Evolutionary conservation across 352 stramenopile genomes (phyloP).

Genomic region (Globisporangium paddicum): DNA sequence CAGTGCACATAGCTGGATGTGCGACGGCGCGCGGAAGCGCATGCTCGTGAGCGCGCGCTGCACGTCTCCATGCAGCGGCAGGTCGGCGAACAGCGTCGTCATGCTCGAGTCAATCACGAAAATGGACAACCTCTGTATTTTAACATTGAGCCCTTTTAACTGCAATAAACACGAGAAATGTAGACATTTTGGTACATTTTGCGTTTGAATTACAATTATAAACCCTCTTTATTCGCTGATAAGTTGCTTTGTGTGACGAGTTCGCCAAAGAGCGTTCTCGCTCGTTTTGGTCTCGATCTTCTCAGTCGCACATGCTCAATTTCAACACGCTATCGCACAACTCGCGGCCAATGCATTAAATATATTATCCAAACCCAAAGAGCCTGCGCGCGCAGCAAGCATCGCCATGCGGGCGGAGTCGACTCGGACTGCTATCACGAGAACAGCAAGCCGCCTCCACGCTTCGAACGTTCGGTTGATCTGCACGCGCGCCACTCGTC

Average conservation of each 20-base stretch:
- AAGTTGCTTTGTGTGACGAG: too few relatives aligned
- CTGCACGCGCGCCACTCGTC: not conserved
- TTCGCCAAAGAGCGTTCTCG: too few relatives aligned
- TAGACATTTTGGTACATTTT: too few relatives aligned
- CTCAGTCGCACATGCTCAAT: too few relatives aligned
- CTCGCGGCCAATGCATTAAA: conserved; percentile 17
- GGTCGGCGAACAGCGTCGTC: conserved; percentile 44
- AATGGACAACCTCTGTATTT: not conserved
- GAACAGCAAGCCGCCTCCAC: conserved; percentile 3
- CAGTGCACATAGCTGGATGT: conserved; percentile 65
- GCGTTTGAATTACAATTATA: not conserved
- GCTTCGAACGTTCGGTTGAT: not conserved
- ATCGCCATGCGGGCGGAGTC: not conserved
- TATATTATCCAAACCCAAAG: conserved; percentile 17
- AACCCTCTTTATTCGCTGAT: too few relatives aligned
- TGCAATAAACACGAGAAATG: too few relatives aligned
- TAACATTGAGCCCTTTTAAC: too few relatives aligned
- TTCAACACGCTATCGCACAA: not conserved
- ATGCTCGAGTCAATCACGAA: not conserved
- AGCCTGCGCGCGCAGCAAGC: not conserved
- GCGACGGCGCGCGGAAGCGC: conserved; percentile 53
- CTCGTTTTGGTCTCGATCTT: too few relatives aligned
- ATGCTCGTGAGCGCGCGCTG: conserved; percentile 42
- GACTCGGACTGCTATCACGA: conserved; percentile 8
- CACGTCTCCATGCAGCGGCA: conserved; percentile 57